Evolutionary conservation across 2,329 filamentous ascomycete species (phyloP), one percentile per base, ranked within the genome.

Genomic region (Ascochyta lentis): DNA sequence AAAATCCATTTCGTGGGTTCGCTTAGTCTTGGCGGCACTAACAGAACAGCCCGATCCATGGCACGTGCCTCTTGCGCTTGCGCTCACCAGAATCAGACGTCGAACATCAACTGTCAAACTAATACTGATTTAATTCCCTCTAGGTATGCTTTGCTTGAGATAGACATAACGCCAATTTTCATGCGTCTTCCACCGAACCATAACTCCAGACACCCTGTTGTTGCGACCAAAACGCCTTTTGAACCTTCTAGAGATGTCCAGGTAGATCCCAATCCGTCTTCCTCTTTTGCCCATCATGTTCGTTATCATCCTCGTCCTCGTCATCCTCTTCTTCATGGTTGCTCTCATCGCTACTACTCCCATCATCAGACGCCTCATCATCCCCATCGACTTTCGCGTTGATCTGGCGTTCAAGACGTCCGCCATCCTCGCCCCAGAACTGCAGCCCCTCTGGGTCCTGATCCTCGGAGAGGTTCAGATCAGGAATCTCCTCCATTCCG

Each of bases 311-410:
- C 3, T 69, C 67, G 23, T 71, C 60, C 12, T 68, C 65, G 2
- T 69, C 68, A 7, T 72, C 71, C 4, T 71, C 70, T 23, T 69
- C 70, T 9, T 73, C 72, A 29, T 67, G 71, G 15, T 64, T 64
- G 37, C 70, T 74, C 39, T 76, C 73, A 6, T 75, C 74, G 19
- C 66, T 73, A 29, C 67, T 70, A 15, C 70, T 73, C 10, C 60
- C 64, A 7, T 67, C 69, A 16, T 70, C 70, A 3, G 46, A 50
- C 15, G 6, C 46, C n/a, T 47, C 46, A 1, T 73, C 69, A 1
- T 72, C 70, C 8, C 62, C 65, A 23, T 71, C 70, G 6, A 67
- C 70, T 27, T 71, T 66, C 8, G 63, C 65, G 12, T 61, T 54
- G 19, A 72, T 59, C 40, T 58, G 68, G 39, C 58, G 58, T 46